These are phyloP conservation scores for Auriscalpium vulgare DNA, from an alignment of 768 basidiomycete species.

Conservation along the genomic window DNA sequence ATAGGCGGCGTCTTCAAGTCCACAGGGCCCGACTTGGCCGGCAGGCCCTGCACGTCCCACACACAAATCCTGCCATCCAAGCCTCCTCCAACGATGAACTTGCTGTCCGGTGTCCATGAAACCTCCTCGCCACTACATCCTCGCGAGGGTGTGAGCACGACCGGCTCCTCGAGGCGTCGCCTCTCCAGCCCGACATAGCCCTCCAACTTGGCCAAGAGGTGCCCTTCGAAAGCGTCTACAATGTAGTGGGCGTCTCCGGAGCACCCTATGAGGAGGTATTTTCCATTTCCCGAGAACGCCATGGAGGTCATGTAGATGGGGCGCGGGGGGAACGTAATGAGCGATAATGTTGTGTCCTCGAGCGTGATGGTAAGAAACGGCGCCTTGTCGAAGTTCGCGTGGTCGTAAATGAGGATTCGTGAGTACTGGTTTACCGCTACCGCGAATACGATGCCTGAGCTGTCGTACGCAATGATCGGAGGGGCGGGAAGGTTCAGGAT, in stretches of 20 bases:
- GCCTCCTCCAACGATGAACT: slow-evolving; percentile 80
- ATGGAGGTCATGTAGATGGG: slow-evolving; percentile 88
- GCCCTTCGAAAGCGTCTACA: slow-evolving; percentile 83
- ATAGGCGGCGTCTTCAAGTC: slow-evolving; percentile 48
- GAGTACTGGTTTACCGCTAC: slow-evolving; percentile 78
- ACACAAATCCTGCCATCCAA: slow-evolving; percentile 77
- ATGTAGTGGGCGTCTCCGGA: slow-evolving; percentile 91
- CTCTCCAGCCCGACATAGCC: slow-evolving; percentile 82
- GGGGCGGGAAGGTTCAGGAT: slow-evolving; percentile 64
- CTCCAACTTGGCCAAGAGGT: slow-evolving; percentile 75
- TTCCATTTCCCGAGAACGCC: slow-evolving; percentile 84
- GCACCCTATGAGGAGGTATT: slow-evolving; percentile 87
- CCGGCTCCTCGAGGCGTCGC: slow-evolving; percentile 36
- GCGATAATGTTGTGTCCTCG: slow-evolving; percentile 68
- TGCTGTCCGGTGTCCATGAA: slow-evolving; percentile 90
- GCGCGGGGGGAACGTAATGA: slow-evolving; percentile 79
- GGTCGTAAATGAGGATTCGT: slow-evolving; percentile 80
- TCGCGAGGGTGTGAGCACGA: slow-evolving; percentile 57
- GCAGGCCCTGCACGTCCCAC: slow-evolving; percentile 78
- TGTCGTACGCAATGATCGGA: slow-evolving; percentile 80
- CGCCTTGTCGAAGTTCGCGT: slow-evolving; percentile 80
- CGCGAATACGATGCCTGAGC: slow-evolving; percentile 77
- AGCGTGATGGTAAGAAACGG: slow-evolving; percentile 83
- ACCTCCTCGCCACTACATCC: slow-evolving; percentile 92
- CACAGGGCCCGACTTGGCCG: slow-evolving; percentile 39